Percentiles rank a stretch among this genome's conserved stretches.
Evolutionary conservation across 805 yeast genomes (phyloP).

Genomic region (Candida khao-thaluensis): DNA sequence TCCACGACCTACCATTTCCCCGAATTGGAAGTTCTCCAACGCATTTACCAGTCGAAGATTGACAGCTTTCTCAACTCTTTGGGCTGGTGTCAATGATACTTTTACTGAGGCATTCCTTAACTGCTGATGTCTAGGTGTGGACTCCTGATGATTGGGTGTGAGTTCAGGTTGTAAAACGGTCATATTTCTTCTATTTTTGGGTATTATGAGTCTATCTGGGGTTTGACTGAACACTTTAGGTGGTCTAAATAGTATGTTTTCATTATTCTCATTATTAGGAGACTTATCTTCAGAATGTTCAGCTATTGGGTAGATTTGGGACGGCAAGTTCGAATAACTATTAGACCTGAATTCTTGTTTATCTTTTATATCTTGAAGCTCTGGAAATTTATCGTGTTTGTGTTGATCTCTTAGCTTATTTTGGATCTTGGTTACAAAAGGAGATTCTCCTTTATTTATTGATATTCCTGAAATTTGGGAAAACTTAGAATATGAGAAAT

Average conservation of each 20-base stretch:
- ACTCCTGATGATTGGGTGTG: constrained; percentile 19
- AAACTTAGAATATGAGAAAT: constrained; percentile 38
- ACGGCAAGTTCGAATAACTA: neutral
- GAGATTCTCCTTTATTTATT: constrained; percentile 18
- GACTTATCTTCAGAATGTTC: constrained; percentile 12
- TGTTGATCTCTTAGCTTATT: constrained; percentile 5
- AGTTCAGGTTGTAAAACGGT: constrained; percentile 1
- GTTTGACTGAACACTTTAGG: neutral
- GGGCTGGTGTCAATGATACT: constrained; percentile 51
- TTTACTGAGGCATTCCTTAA: constrained; percentile 32
- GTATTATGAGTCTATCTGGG: constrained; percentile 8
- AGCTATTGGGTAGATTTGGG: neutral
- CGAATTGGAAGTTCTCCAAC: constrained; percentile 49
- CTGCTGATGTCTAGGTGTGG: constrained; percentile 18
- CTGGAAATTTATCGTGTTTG: no score
- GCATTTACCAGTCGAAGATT: constrained; percentile 40
- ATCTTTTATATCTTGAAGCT: constrained; percentile 12
- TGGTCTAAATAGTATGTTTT: constrained; percentile 11
- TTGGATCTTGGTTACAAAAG: constrained; percentile 31
- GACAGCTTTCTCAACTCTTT: constrained; percentile 44
- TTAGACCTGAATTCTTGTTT: constrained; percentile 7
- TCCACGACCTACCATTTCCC: constrained; percentile 78
- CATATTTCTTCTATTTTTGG: constrained; percentile 5
- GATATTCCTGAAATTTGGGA: constrained; percentile 23
- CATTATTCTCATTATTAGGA: constrained; percentile 10